Conservation (phyloP, 2,329 filamentous ascomycete genomes). For the Alternaria gansuensis region DNA sequence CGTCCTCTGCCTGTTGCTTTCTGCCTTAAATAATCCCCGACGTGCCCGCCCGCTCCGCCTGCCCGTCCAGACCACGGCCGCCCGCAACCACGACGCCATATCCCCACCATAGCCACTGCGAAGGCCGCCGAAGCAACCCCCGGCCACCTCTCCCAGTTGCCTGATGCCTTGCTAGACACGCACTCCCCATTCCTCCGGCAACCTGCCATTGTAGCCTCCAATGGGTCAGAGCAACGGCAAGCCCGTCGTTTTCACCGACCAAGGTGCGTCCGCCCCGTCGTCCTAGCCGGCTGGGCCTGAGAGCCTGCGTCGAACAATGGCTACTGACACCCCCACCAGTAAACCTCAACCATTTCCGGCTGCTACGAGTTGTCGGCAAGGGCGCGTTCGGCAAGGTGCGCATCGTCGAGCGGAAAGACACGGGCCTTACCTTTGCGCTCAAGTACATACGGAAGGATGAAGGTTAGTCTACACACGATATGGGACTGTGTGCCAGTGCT, state of each 20-base stretch:
- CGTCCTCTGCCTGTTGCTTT: slow-evolving; percentile 11
- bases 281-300: neutral
- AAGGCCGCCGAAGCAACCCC: slow-evolving; percentile 19
- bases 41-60: slow-evolving; percentile 13
- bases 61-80: slow-evolving; percentile 12
- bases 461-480: slow-evolving; percentile 64
- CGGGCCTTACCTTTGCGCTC: slow-evolving; percentile 88
- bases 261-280: slow-evolving; percentile 69
- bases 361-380: slow-evolving; percentile 94
- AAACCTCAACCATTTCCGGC: slow-evolving; percentile 95
- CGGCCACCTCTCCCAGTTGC: slow-evolving; percentile 8
- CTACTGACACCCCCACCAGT: slow-evolving; percentile 63
- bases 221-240: slow-evolving; percentile 98
- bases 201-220: slow-evolving; percentile 41
- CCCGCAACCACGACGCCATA: slow-evolving; percentile 19
- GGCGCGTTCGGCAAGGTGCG: slow-evolving; percentile 98
- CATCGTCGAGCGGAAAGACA: slow-evolving; percentile 98
- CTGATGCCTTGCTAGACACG: slow-evolving; percentile 41
- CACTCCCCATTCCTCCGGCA: slow-evolving; percentile 24
- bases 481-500: slow-evolving; percentile 9
- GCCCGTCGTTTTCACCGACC: slow-evolving; percentile 88
- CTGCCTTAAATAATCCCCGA: slow-evolving; percentile 19
- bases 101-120: slow-evolving; percentile 13
- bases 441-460: slow-evolving; percentile 99
- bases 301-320: slow-evolving; percentile 1